Percentiles rank a stretch among this genome's conserved stretches.
These are phyloP conservation scores for Moesziomyces parantarcticus DNA, from an alignment of 1,284 basidiomycete genomes.

Conservation along the genomic window DNA sequence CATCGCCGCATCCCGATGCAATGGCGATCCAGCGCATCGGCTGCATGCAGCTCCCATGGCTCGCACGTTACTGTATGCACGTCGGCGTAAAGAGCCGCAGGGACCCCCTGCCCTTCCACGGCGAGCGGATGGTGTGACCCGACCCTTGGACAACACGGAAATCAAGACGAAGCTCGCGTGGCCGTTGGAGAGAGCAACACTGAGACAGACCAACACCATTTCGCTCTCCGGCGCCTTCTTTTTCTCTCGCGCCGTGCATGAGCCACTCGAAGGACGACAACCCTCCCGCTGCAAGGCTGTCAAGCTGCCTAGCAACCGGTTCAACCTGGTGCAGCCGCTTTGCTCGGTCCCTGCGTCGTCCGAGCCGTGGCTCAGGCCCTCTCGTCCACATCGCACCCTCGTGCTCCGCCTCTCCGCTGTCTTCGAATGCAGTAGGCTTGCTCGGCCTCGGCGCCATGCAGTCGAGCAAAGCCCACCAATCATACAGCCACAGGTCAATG, in stretches of 20 bases:
- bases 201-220: slow-evolving; percentile 30
- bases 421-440: no score
- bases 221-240: not conserved
- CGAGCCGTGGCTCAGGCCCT: no score
- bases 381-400: not conserved
- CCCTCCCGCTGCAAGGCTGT: not conserved
- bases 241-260: not conserved
- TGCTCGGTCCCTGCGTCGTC: not conserved
- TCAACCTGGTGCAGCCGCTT: not conserved
- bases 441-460: no score
- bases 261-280: not conserved
- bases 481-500: no score
- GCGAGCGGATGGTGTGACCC: slow-evolving; percentile 3
- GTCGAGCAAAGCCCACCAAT: no score
- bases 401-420: no score
- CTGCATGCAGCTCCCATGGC: slow-evolving; percentile 3
- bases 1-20: not conserved
- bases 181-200: slow-evolving; percentile 25
- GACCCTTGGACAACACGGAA: not conserved
- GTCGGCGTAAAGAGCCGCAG: slow-evolving; percentile 21
- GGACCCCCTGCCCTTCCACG: not conserved
- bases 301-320: not conserved
- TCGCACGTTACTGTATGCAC: slow-evolving; percentile 15
- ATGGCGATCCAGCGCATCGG: slow-evolving; percentile 2
- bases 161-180: not conserved